Base-by-base conservation (phyloP, 2,329 filamentous ascomycete genomes). In the Metarhizium sp. region DNA sequence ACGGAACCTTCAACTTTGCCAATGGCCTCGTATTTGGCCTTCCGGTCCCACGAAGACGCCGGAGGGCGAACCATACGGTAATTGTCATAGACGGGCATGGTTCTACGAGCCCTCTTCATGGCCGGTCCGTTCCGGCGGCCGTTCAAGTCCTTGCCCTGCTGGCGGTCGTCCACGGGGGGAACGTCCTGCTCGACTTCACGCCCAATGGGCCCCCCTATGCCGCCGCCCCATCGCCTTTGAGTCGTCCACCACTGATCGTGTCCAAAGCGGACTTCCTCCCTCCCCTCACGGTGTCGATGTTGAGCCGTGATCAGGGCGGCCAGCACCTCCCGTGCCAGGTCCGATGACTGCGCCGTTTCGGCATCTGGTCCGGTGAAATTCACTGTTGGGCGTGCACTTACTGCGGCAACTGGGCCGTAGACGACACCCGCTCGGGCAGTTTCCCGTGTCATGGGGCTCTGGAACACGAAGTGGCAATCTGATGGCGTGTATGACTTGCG, bases 31-130 rank as follows among this genome's bases (percentile, higher is more conserved):
- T 85, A 86, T 38, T 74, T 72, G 34, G 78, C 75, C 68, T 83
- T 84, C 56, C 72, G 74, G 62, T 86, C 83, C 83, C 83, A 86
- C 25, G 75, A 78, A 6, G 75, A 70, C 10, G 78, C 68, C 0
- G 83, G 82, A 8, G 78, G 79, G 2, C 80, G 75, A 48, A 86
- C 73, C 74, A 81, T 84, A 55, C 83, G 77, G 67, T 86, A 86
- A 61, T 75, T 80, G 64, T 86, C 82, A 64, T 85, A 86, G 50
- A 84, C 75, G 58, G 75, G 76, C 65, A 80, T 69, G 52, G 74
- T 80, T 66, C 79, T 82, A 57, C 79, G 76, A 42, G 76, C 67
- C 58, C 76, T 80, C 66, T 81, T 81, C 40, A 62, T 65, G 4
- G 63, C 59, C 5, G 63, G 66, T 55, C 58, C 55, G 25, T 59